A percentile compares a stretch with the other conserved stretches of the same genome.
Evolutionary conservation across 768 basidiomycete species (phyloP).

Genomic region (Boletales sp.): DNA sequence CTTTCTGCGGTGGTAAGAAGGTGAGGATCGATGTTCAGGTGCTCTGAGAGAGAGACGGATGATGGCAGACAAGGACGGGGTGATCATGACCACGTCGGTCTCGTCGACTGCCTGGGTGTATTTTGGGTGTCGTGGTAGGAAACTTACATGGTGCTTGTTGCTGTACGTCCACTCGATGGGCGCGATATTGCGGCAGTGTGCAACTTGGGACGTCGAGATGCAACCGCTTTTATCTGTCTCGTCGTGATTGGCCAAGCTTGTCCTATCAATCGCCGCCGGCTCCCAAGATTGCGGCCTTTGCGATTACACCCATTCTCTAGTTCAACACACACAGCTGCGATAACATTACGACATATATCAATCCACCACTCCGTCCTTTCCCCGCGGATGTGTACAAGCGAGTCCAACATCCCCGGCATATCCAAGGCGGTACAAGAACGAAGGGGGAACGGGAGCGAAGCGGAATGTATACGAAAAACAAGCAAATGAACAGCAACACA

Average conservation of each 20-base stretch:
- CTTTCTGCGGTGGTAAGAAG: conserved; percentile 5
- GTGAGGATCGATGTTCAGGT: conserved; percentile 11
- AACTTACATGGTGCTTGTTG: conserved; percentile 19
- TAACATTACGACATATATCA: conserved; percentile 27
- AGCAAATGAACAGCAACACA: conserved; percentile 25
- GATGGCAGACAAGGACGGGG: conserved; percentile 14
- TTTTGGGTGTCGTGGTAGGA: neutral
- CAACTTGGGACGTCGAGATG: neutral
- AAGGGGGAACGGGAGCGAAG: conserved; percentile 11
- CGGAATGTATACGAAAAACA: conserved; percentile 28
- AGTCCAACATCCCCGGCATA: conserved; percentile 7
- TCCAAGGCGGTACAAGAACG: neutral
- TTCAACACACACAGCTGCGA: conserved; percentile 12
- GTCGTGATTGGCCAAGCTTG: neutral
- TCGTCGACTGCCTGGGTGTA: conserved; percentile 16
- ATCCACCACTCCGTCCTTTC: conserved; percentile 10
- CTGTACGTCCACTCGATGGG: conserved; percentile 7
- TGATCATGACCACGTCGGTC: conserved; percentile 6
- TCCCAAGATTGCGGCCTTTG: neutral
- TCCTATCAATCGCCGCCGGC: conserved; percentile 9
- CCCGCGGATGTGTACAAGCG: neutral
- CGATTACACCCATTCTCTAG: conserved; percentile 7
- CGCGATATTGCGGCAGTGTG: conserved; percentile 9
- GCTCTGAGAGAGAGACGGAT: conserved; percentile 6
- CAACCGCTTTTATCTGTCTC: conserved; percentile 11